Conservation (phyloP, 1,284 basidiomycete species). For the Athelia psychrophila region DNA sequence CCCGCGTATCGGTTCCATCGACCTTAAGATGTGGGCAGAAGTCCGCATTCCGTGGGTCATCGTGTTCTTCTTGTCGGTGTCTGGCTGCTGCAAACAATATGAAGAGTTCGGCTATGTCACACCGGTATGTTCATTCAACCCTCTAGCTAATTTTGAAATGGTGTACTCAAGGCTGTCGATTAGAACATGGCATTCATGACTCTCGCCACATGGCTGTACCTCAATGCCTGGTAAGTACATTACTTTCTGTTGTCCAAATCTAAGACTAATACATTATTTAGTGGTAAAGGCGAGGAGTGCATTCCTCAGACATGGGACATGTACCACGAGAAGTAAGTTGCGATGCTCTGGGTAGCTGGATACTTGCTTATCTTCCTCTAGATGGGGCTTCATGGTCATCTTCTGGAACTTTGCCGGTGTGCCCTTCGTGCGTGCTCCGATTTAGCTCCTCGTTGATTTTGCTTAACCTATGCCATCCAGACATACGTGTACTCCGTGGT, state of each 20-base stretch:
- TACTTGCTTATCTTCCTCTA: slow-evolving; percentile 17
- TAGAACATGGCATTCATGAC: slow-evolving; percentile 98
- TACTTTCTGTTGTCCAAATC: neutral
- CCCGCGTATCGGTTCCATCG: slow-evolving; percentile 90
- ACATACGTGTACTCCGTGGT: slow-evolving; percentile 97
- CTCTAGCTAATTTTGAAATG: neutral
- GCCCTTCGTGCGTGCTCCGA: slow-evolving; percentile 60
- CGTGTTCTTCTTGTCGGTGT: slow-evolving; percentile 91
- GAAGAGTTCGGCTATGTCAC: slow-evolving; percentile 91
- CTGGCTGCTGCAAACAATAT: slow-evolving; percentile 95
- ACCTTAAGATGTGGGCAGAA: slow-evolving; percentile 99
- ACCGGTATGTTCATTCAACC: slow-evolving; percentile 51
- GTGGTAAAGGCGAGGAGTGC: slow-evolving; percentile 90
- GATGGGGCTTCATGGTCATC: slow-evolving; percentile 91
- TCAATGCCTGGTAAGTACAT: slow-evolving; percentile 83
- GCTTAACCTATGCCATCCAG: slow-evolving; percentile 39
- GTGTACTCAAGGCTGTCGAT: slow-evolving; percentile 5
- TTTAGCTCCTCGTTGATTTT: slow-evolving; percentile 2
- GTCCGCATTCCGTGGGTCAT: slow-evolving; percentile 98
- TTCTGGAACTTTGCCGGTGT: slow-evolving; percentile 99
- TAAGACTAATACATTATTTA: slow-evolving; percentile 10
- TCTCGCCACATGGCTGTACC: slow-evolving; percentile 92
- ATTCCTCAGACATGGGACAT: slow-evolving; percentile 99
- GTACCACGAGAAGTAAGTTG: slow-evolving; percentile 86
- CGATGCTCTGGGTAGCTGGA: neutral